A percentile compares a stretch with the other conserved stretches of the same genome.
phyloP scores from a whole-genome alignment of 768 basidiomycete species.

The Hericium rajendrae region DNA sequence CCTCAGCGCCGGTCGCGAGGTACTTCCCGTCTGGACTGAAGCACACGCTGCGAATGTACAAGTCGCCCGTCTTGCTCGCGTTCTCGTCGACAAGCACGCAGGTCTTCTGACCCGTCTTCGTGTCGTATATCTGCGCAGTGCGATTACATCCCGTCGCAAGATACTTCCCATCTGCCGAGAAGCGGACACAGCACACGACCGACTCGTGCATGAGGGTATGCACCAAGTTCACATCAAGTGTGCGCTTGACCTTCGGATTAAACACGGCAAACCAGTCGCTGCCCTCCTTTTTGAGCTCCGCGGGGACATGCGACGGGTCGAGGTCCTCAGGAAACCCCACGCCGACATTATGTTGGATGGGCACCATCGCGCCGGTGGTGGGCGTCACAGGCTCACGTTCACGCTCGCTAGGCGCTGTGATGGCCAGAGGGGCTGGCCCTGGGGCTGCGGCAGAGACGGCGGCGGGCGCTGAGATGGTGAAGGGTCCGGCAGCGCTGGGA shows the following conservation, averaged over 20 bases:
- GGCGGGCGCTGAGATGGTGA: not conserved
- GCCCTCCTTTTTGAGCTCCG: constrained; percentile 64
- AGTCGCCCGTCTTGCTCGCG: constrained; percentile 65
- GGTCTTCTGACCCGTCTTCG: constrained; percentile 74
- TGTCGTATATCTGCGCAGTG: constrained; percentile 92
- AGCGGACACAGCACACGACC: constrained; percentile 88
- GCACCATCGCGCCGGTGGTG: constrained; percentile 7
- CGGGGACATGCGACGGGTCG: constrained; percentile 34
- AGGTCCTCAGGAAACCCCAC: constrained; percentile 38
- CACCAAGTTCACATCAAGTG: constrained; percentile 69
- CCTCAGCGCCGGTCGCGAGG: constrained; percentile 80
- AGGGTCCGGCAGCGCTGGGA: constrained; percentile 12
- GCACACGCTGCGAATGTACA: constrained; percentile 84
- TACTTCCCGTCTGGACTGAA: constrained; percentile 67
- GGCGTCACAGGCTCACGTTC: not conserved
- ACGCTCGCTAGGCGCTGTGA: not conserved
- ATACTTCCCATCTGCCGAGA: constrained; percentile 88
- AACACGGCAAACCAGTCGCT: constrained; percentile 86
- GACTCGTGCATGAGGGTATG: constrained; percentile 90
- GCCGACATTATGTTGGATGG: constrained; percentile 9
- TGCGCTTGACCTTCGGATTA: constrained; percentile 70
- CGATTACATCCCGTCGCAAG: constrained; percentile 96
- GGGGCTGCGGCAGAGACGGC: not conserved
- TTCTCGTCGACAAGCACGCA: constrained; percentile 73
- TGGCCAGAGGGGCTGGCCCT: too few species aligned